Base-by-base conservation (phyloP, 2,329 filamentous ascomycete genomes). In the Dothiorella sarmentorum region DNA sequence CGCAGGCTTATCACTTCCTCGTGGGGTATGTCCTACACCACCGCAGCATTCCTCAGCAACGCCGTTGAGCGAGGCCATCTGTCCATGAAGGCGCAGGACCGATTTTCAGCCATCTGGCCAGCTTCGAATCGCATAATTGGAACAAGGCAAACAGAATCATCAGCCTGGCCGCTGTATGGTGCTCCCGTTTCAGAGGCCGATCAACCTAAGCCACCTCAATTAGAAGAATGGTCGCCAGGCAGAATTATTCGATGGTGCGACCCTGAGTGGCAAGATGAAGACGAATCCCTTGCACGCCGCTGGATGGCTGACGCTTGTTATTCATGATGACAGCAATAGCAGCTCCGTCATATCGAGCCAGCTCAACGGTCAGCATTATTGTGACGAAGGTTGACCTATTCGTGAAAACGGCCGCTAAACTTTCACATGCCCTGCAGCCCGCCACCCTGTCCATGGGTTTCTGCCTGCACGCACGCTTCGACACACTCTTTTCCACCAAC, bases 321-420 rank as follows among this genome's bases (percentile, higher is more conserved):
- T 29, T 53, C 35, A 53, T 29, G 35, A 53, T 53, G 33, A 53
- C 47, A 26, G n/a, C n/a, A n/a, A n/a, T n/a, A n/a, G n/a, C n/a
- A n/a, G n/a, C n/a, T n/a, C n/a, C n/a, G n/a, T n/a, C n/a, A n/a
- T n/a, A n/a, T n/a, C n/a, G 17, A 53, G n/a, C n/a, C 29, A 18
- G 10, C 13, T 40, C 27, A 40, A 33, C 24, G 35, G 49, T 53
- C 49, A 53, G 49, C 35, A 53, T 17, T 24, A 53, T 17, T 29
- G 49, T 37, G 45, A 51, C 31, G 13, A 26, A 37, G 11, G 22
- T 35, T 53, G 49, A 53, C 33, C n/a, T n/a, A n/a, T n/a, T n/a
- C n/a, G n/a, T n/a, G 49, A 53, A 6, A n/a, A 31, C 13, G 15
- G 29, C 15, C 17, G 47, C 13, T 18, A 27, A 15, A 27, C 6